Evolutionary conservation across 176 grass and related monocot genomes (phyloP).

Genomic region (Thinopyrum elongatum): DNA sequence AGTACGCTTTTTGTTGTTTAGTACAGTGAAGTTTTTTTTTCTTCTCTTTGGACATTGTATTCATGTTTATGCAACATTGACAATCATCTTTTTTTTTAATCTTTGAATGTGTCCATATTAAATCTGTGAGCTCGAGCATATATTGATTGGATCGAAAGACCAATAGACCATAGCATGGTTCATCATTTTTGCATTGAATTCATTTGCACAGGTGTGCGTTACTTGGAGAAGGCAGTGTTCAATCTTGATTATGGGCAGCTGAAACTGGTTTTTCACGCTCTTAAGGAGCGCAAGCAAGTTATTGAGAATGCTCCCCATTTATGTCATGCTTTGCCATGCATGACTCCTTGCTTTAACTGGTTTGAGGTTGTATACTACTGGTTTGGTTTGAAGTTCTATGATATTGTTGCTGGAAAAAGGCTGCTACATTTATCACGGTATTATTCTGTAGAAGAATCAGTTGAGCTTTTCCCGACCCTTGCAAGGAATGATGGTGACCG

Average conservation of each 20-base stretch:
- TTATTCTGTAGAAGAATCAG: slow-evolving; percentile 90
- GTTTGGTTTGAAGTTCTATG: slow-evolving; percentile 90
- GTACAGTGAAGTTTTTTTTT: fast-evolving
- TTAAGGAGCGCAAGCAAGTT: slow-evolving; percentile 90
- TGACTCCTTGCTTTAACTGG: slow-evolving; percentile 99
- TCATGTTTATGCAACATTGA: background rate
- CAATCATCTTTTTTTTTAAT: background rate
- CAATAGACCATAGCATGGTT: too few relatives aligned
- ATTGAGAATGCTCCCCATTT: slow-evolving; percentile 93
- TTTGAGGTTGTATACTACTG: slow-evolving; percentile 95
- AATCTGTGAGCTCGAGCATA: background rate
- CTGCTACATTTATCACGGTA: slow-evolving; percentile 91
- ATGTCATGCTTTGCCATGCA: slow-evolving; percentile 89
- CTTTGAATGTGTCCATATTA: background rate
- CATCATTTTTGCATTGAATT: slow-evolving; percentile 8
- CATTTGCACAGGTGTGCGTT: slow-evolving; percentile 68
- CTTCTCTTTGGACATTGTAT: background rate
- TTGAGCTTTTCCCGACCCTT: slow-evolving; percentile 87
- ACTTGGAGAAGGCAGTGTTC: slow-evolving; percentile 98
- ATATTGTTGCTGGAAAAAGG: slow-evolving; percentile 83
- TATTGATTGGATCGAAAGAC: background rate
- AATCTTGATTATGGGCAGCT: slow-evolving; percentile 91
- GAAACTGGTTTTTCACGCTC: slow-evolving; percentile 93
- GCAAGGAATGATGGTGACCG: slow-evolving; percentile 56
- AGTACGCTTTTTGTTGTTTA: background rate